Conservation (phyloP, 768 basidiomycete species). For the Hericium rajendrae region DNA sequence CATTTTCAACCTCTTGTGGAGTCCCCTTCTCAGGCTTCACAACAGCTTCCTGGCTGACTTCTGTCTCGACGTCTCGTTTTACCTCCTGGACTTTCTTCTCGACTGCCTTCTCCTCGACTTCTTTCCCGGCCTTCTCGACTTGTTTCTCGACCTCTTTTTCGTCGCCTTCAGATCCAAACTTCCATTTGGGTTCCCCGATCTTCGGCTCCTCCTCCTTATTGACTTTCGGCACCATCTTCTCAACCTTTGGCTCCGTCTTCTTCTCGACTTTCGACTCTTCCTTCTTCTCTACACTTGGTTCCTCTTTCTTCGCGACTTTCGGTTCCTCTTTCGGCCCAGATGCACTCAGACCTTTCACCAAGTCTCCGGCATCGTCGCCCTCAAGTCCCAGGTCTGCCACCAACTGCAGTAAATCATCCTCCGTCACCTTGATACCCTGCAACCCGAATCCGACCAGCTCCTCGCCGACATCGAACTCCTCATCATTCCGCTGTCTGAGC, state of each 20-base stretch:
- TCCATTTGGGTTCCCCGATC: neutral
- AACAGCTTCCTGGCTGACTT: too few relatives aligned
- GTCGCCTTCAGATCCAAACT: too few relatives aligned
- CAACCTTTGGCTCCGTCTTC: too few relatives aligned
- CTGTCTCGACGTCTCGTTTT: too few relatives aligned
- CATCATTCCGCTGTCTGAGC: conserved; percentile 33
- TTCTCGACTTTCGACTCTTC: neutral
- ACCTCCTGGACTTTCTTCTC: too few relatives aligned
- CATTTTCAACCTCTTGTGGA: too few relatives aligned
- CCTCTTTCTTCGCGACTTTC: neutral
- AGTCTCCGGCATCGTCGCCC: conserved; percentile 66
- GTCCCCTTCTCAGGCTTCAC: too few relatives aligned
- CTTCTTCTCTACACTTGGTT: neutral
- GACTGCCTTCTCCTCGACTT: neutral
- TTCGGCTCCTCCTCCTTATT: conserved; percentile 3
- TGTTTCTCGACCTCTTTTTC: too few relatives aligned
- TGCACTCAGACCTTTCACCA: conserved; percentile 52
- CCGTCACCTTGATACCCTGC: conserved; percentile 68
- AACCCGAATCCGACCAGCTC: conserved; percentile 63
- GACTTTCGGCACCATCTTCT: neutral
- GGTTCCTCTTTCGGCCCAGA: too few relatives aligned
- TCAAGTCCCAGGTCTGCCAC: conserved; percentile 69
- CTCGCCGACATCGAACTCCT: conserved; percentile 54
- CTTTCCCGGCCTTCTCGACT: conserved; percentile 1
- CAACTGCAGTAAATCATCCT: conserved; percentile 61